phyloP scores from a whole-genome alignment of 495 filamentous ascomycete species.

The Umbilicaria muhlenbergii region DNA sequence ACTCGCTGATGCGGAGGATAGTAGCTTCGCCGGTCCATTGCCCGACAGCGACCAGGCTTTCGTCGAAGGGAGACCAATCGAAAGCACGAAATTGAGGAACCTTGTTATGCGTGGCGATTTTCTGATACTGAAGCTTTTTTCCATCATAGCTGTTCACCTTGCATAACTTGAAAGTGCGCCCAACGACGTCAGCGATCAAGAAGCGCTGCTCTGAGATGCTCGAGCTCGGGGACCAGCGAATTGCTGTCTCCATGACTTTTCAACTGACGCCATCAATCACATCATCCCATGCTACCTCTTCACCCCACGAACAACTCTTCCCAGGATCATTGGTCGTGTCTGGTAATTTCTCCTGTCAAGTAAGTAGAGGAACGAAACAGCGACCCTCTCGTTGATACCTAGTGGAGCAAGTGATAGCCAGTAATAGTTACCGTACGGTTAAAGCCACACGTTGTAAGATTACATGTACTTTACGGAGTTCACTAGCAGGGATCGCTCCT shows the following conservation, averaged over 20 bases:
- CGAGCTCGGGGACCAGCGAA: constrained; percentile 83
- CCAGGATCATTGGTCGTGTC: too few relatives aligned
- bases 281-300: background rate
- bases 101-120: constrained; percentile 56
- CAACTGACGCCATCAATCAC: too few relatives aligned
- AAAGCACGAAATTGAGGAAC: constrained; percentile 81
- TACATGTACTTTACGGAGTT: too few relatives aligned
- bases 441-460: too few relatives aligned
- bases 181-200: constrained; percentile 68
- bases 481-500: too few relatives aligned
- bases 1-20: constrained; percentile 58
- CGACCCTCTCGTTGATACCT: too few relatives aligned
- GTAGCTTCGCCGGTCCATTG: constrained; percentile 72
- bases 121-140: constrained; percentile 46
- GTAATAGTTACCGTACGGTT: too few relatives aligned
- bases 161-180: constrained; percentile 67
- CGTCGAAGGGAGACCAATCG: constrained; percentile 78
- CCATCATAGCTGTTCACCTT: constrained; percentile 46
- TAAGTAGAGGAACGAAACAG: too few relatives aligned
- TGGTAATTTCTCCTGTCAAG: too few relatives aligned
- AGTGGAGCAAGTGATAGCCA: too few relatives aligned
- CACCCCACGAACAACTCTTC: background rate
- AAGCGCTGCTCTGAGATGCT: constrained; percentile 50
- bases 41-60: constrained; percentile 70
- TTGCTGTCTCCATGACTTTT: constrained; percentile 44